Conservation (phyloP, 768 basidiomycete species). For the Pleurotus djamor region DNA sequence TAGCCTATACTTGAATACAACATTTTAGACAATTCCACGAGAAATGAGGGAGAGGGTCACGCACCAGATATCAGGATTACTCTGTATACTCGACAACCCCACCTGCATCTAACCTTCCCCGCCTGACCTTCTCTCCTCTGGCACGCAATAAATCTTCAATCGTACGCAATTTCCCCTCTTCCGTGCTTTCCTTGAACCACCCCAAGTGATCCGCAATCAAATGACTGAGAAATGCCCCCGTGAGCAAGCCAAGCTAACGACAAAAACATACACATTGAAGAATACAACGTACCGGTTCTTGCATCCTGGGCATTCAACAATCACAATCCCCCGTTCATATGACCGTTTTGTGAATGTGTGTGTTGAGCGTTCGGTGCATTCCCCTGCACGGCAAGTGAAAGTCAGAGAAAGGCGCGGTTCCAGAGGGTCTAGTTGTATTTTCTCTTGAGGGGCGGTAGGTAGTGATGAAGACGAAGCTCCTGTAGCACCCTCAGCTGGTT, state of each 20-base stretch:
- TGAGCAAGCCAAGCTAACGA: slow-evolving; percentile 3
- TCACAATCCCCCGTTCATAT: slow-evolving; percentile 86
- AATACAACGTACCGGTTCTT: slow-evolving; percentile 66
- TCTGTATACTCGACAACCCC: slow-evolving; percentile 58
- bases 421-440: slow-evolving; percentile 1
- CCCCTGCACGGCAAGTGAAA: slow-evolving; percentile 81
- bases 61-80: slow-evolving; percentile 7
- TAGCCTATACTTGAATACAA: not conserved
- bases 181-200: slow-evolving; percentile 86
- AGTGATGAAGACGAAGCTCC: not conserved
- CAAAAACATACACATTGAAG: not conserved
- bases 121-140: slow-evolving; percentile 74
- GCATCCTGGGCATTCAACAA: slow-evolving; percentile 90
- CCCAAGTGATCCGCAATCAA: slow-evolving; percentile 88
- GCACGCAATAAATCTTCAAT: slow-evolving; percentile 80
- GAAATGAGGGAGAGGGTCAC: not conserved
- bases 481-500: no score
- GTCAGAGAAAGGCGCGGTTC: slow-evolving; percentile 73
- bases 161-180: slow-evolving; percentile 69
- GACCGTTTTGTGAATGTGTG: slow-evolving; percentile 85
- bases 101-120: slow-evolving; percentile 42
- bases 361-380: slow-evolving; percentile 75
- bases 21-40: no score
- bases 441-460: not conserved
- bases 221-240: slow-evolving; percentile 44